Evolutionary conservation across 495 filamentous ascomycete species (phyloP), one percentile per base, ranked within the genome.

Genomic region (Sphaerosporella brunnea): DNA sequence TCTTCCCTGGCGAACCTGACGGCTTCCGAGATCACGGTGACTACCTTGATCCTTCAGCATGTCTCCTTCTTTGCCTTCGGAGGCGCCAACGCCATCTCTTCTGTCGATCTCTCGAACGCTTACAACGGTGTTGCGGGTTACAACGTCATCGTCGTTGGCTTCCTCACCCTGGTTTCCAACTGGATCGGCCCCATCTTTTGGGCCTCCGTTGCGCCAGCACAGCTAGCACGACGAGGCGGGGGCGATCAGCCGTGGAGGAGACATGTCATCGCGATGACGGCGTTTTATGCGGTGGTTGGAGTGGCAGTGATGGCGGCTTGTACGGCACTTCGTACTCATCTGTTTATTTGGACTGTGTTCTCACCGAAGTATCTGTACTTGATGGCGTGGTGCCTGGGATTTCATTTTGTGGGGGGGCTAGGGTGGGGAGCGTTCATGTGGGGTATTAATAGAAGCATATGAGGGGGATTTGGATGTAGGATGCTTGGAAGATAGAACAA

Each of bases 331-430:
- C 69, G 90, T 55, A 81, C 79, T 36, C 92, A 99, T 69, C 65
- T 99, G 51, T 99, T 99, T 64, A 83, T 99, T 46, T 99, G 92
- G 92, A 96, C 86, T 0, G 92, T 99, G 23, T 99, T 99, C 64
- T 86, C 80, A 43, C 92, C 92, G 2, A 99, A 96, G 64, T 99
- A 84, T 65, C 63, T 99, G 53, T 96, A 90, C 62, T 78, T 73
- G 41, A 77, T 92, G 65, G 85, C 78, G 16, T 99, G 92, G 92
- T 75, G 1, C 23, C 66, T 67, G 67, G 63, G 65, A 51, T 80
- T 87, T 60, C 77, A 97, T 73, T 58, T 87, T 45, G 61, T 66
- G 39, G 69, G 87, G 35, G 84, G 83, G 62, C 50, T 80, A 16
- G 68, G 65, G 7, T 54, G 77, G 35, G 71, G 72, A 10, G 65